Evolutionary conservation across 495 filamentous ascomycete species (phyloP).

Genomic region (Parathielavia appendiculata): DNA sequence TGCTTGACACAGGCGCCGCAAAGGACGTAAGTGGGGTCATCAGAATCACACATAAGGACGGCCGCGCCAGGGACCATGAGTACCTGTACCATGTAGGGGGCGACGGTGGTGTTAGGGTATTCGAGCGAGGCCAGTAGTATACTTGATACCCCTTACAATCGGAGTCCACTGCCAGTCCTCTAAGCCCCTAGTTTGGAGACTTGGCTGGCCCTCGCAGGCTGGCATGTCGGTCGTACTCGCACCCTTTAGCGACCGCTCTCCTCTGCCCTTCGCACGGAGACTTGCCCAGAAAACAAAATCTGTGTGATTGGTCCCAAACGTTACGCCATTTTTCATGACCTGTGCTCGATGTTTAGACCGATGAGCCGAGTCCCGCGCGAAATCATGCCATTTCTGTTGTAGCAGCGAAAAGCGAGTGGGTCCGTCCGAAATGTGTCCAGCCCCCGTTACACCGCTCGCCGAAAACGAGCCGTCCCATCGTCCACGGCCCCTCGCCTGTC

Average conservation of each 20-base stretch:
- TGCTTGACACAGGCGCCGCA: slow-evolving; percentile 77
- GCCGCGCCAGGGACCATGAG: slow-evolving; percentile 55
- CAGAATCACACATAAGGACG: slow-evolving; percentile 59
- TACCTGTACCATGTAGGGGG: slow-evolving; percentile 73
- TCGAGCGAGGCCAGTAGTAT: slow-evolving; percentile 60
- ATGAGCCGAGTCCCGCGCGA: slow-evolving; percentile 30
- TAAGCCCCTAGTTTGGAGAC: not conserved
- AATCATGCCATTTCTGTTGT: slow-evolving; percentile 31
- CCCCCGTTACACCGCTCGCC: slow-evolving; percentile 33
- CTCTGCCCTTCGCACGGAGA: slow-evolving; percentile 7
- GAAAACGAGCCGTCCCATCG: slow-evolving; percentile 28
- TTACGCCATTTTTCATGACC: slow-evolving; percentile 35
- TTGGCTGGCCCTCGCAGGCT: not conserved
- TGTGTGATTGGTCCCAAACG: slow-evolving; percentile 23
- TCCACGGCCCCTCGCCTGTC: slow-evolving; percentile 23
- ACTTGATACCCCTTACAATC: slow-evolving; percentile 9
- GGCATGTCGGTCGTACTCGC: slow-evolving; percentile 5
- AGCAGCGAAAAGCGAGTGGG: slow-evolving; percentile 28
- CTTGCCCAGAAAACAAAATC: slow-evolving; percentile 12
- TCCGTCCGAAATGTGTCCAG: slow-evolving; percentile 29
- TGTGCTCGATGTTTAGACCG: slow-evolving; percentile 29
- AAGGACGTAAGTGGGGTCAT: slow-evolving; percentile 88
- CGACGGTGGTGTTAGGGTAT: slow-evolving; percentile 74
- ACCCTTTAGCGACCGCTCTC: not conserved
- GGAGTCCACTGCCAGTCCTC: not conserved